Base-by-base conservation (phyloP, 441 rosid genomes). In the Gossypium trilobum region DNA sequence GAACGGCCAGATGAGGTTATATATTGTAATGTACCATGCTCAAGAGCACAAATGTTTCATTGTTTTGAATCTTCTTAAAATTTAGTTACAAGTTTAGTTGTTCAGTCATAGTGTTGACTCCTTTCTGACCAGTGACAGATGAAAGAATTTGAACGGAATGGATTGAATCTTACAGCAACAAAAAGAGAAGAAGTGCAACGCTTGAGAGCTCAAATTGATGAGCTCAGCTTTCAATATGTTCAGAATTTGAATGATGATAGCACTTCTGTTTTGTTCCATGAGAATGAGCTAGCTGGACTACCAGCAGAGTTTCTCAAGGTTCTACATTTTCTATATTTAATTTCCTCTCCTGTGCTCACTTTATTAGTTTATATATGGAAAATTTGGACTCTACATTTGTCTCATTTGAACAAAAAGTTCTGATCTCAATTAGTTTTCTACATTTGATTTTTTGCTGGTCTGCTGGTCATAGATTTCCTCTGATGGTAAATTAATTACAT, bases 121-220 rank as follows among this genome's bases (percentile, higher is more conserved):
- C 73, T 82, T 81, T 76, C 78, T 77, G 75, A 84, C 84, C 88
- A 86, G 93, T 95, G 96, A 92, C 97, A 92, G 97, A 87, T 95
- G 64, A 88, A 84, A 85, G 97, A 95, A 73, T 92, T 89, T 33
- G 97, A 95, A 88, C 77, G 84, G 76, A 92, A 86, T 85, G 99
- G 97, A 79, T 79, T 92, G 80, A 85, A 89, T 82, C 99, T 95
- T 76, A 87, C 97, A 73, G 68, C 83, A 75, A 85, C 86, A 27
- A 92, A 92, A 84, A 88, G 89, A 83, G 87, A 85, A 73, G 96
- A 92, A 87, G 91, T 87, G 61, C 88, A 89, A 66, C 89, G 90
- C 72, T 71, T 92, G 87, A 87, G 70, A 77, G 67, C 79, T 76
- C 87, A 88, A 82, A 92, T 90, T 78, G 91, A 89, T 74, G 91